Evolutionary conservation across 768 basidiomycete genomes (phyloP), one percentile per base, ranked within the genome.

Genomic region (Lactarius deliciosus): DNA sequence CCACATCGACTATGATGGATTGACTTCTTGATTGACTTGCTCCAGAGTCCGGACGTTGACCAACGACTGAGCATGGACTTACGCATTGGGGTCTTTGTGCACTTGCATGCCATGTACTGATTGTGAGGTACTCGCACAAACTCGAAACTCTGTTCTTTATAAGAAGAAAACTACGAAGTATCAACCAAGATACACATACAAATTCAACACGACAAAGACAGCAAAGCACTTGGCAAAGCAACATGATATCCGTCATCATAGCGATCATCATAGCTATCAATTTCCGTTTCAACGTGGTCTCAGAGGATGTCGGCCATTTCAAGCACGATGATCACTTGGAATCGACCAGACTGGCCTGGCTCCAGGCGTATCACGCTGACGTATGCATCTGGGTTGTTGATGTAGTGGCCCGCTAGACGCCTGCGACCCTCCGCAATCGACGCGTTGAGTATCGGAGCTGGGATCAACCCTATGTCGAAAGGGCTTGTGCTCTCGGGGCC

Each of bases 261-360:
- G n/a, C 5, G 13, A 11, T 22, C 2, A 45, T n/a, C 3, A 4
- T 9, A 45, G 32, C 32, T 36, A 36, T 36, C 34, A 36, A 4
- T 45, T 13, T 5, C 47, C 47, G 3, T 47, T 47, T 36, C 9
- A 6, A 10, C n/a, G 2, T 18, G n/a, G 34, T 11, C n/a, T 57
- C 63, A 57, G 15, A 38, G 20, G 15, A 15, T 28, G 18, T 28
- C 9, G 22, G 40, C 8, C 22, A 59, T 43, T 10, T 64, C 64
- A 15, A 64, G 20, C 9, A 5, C 22, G 38, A 64, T 64, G 13
- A 60, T 25, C 3, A 64, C 38, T 54, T 20, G 57, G 2, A 54
- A 6, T 8, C 18, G 47, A 32, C 64, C 57, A 15, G 50, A n/a
- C 1, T 50, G 25, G 1, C 57, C 38, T 10, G 6, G 20, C 20